Conservation (phyloP, 2,329 filamentous ascomycete genomes). For the Ilyonectria sp. region DNA sequence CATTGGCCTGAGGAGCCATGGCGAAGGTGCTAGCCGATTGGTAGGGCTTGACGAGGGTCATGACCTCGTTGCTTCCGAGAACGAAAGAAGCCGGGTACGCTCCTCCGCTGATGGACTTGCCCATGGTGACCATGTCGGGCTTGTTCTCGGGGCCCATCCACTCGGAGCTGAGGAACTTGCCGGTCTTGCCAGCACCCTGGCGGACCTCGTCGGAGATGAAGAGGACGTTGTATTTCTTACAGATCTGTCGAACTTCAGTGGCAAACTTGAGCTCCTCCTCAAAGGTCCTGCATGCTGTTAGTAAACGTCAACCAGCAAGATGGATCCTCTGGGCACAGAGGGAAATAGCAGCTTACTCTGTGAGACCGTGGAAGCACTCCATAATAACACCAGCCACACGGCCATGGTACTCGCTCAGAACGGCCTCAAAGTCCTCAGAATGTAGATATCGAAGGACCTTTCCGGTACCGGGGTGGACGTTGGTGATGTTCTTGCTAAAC, state of each 20-base stretch:
- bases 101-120: constrained; percentile 40
- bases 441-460: constrained; percentile 31
- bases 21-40: constrained; percentile 29
- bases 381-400: constrained; percentile 28
- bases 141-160: constrained; percentile 41
- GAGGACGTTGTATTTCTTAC: constrained; percentile 37
- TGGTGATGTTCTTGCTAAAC: constrained; percentile 33
- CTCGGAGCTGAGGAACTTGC: constrained; percentile 41
- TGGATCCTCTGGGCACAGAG: too few species aligned
- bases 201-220: constrained; percentile 47
- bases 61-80: constrained; percentile 33
- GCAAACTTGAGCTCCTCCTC: constrained; percentile 32
- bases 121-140: constrained; percentile 43
- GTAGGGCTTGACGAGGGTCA: constrained; percentile 29
- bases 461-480: constrained; percentile 31
- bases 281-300: constrained; percentile 12
- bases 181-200: constrained; percentile 42
- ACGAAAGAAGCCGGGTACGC: constrained; percentile 36
- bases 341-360: constrained; percentile 2
- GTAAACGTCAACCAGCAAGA: not conserved
- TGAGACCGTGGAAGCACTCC: constrained; percentile 28
- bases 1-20: constrained; percentile 31
- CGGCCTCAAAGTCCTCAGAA: constrained; percentile 30
- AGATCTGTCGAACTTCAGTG: constrained; percentile 25
- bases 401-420: constrained; percentile 20